These are phyloP conservation scores for Pleurotus sapidus DNA, from an alignment of 768 basidiomycete genomes.

Conservation along the genomic window DNA sequence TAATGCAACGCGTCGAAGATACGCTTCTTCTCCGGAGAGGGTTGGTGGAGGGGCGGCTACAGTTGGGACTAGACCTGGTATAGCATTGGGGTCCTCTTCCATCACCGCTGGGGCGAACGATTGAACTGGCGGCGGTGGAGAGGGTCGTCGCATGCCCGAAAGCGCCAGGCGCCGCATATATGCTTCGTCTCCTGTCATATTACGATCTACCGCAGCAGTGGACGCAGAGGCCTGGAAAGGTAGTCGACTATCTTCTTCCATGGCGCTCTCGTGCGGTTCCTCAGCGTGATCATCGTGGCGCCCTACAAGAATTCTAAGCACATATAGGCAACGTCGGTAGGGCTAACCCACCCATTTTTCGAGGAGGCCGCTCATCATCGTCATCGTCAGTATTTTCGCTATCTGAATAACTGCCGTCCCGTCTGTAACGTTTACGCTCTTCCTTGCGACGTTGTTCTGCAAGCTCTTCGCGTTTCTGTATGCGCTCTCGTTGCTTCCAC, in stretches of 20 bases:
- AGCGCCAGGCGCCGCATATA: slow-evolving; percentile 75
- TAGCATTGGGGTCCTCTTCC: slow-evolving; percentile 17
- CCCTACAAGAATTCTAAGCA: slow-evolving; percentile 23
- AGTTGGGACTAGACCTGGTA: slow-evolving; percentile 19
- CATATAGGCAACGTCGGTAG: background rate
- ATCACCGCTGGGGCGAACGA: slow-evolving; percentile 11
- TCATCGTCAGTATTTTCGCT: slow-evolving; percentile 65
- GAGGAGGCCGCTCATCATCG: slow-evolving; percentile 54
- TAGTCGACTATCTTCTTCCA: slow-evolving; percentile 43
- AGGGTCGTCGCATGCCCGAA: slow-evolving; percentile 32
- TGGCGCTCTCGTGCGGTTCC: slow-evolving; percentile 38
- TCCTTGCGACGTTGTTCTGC: slow-evolving; percentile 56
- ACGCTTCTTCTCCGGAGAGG: slow-evolving; percentile 68
- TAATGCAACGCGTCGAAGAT: slow-evolving; percentile 60
- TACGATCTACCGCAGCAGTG: slow-evolving; percentile 33
- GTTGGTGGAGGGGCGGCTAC: slow-evolving; percentile 13
- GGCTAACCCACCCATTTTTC: slow-evolving; percentile 70
- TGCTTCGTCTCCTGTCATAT: slow-evolving; percentile 74
- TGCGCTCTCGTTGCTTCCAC: slow-evolving; percentile 74
- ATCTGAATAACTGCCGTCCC: slow-evolving; percentile 62
- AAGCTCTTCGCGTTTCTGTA: slow-evolving; percentile 67
- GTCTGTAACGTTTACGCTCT: slow-evolving; percentile 55
- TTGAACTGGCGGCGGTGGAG: slow-evolving; percentile 9
- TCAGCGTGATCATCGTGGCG: slow-evolving; percentile 51
- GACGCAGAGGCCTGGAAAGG: slow-evolving; percentile 14